Base-by-base conservation (phyloP, 768 basidiomycete species). In the Punctularia strigosozonata region DNA sequence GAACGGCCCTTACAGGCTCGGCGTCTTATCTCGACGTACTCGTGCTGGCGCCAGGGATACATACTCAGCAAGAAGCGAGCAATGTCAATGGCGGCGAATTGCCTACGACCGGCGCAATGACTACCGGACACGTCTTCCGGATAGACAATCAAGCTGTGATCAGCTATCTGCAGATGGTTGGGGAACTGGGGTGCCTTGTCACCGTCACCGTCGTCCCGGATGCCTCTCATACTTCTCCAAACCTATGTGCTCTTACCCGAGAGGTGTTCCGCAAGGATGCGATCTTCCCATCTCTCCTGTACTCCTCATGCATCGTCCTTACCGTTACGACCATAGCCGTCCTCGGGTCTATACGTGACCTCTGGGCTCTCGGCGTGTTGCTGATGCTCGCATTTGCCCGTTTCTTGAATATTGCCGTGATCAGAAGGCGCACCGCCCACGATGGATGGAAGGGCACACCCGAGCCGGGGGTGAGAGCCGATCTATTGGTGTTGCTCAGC, bases 401-500 rank as follows among this genome's bases (percentile, higher is more conserved):
- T n/a, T 30, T 30, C 10, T 30, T 30, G 28, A 30, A 30, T 30
- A n/a, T 30, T 10, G 28, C 15, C 28, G 28, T 30, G 10, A 30
- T 30, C 28, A 30, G 15, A 15, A 30, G 28, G 28, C 28, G 28
- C 10, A 30, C 10, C 15, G 15, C 28, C 10, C 10, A 10, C 15
- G n/a, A n/a, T n/a, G 28, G 28, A 15, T 30, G 28, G 28, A 30
- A 30, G 28, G 28, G 28, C 28, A 15, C 28, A 15, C 10, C 10
- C 10, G 28, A 30, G 28, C 28, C 28, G 10, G 28, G 28, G 12
- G 14, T 25, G 4, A n/a, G 20, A 23, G 31, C 10, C 4, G 22
- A 4, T 19, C 39, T 44, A n/a, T 23, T 44, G 17, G 36, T 44
- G 13, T 19, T 44, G 3, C 39, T 44, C 33, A 43, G 42, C 28